Conservation (phyloP, 768 basidiomycete species). For the Rhizopogon vulgaris region DNA sequence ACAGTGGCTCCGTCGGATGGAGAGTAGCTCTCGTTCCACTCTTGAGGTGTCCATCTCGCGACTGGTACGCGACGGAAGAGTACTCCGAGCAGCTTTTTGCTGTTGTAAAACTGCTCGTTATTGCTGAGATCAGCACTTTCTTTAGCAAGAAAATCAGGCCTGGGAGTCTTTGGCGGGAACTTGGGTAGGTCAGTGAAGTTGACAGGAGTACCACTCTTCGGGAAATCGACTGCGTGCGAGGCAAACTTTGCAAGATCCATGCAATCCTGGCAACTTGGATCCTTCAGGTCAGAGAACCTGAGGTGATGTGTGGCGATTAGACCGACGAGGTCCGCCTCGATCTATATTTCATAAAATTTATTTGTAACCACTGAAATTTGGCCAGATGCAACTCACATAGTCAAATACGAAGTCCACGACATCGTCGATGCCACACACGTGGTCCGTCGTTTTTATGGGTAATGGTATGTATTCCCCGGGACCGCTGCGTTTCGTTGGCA, state of each 20-base stretch:
- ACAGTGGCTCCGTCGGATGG: conserved; percentile 25
- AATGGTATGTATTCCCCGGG: conserved; percentile 38
- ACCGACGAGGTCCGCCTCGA: conserved; percentile 35
- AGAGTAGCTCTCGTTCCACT: conserved; percentile 10
- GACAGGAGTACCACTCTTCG: conserved; percentile 40
- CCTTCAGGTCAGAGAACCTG: conserved; percentile 35
- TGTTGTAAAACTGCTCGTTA: conserved; percentile 30
- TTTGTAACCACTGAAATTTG: neutral
- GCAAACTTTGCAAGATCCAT: conserved; percentile 37
- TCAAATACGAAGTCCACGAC: conserved; percentile 44
- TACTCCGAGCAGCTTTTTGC: conserved; percentile 35
- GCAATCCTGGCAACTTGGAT: conserved; percentile 31
- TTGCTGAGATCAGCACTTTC: conserved; percentile 26
- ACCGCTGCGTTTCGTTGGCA: conserved; percentile 12
- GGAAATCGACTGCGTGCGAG: conserved; percentile 44
- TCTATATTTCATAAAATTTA: conserved; percentile 13
- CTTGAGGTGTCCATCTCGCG: conserved; percentile 24
- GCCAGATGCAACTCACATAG: conserved; percentile 27
- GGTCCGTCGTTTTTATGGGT: conserved; percentile 24
- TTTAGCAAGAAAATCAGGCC: conserved; percentile 40
- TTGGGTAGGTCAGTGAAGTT: conserved; percentile 28
- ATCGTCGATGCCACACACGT: conserved; percentile 34
- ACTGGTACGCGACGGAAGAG: conserved; percentile 41
- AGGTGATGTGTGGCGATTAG: conserved; percentile 38
- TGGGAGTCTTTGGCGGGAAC: conserved; percentile 11